Base-by-base conservation (phyloP, 2,329 filamentous ascomycete species). In the Aspergillus piperis region DNA sequence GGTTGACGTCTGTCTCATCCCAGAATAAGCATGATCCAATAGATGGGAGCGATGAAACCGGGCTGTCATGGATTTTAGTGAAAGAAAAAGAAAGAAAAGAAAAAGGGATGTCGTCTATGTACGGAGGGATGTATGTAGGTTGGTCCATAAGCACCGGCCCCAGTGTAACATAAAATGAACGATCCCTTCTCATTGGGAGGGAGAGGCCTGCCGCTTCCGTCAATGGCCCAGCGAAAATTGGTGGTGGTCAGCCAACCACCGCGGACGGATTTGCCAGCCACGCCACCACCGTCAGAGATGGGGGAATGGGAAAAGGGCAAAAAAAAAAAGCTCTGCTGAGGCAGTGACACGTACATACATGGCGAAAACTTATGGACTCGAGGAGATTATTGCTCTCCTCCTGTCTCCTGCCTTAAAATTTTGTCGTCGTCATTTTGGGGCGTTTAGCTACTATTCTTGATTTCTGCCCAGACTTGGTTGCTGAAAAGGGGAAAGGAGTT, bases 171-270 rank as follows among this genome's bases (percentile, higher is more conserved):
- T 36, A 36, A 36, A 36, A 36, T 36, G 32, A 36, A 36, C 32
- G 32, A 36, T 36, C 44, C 44, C 23, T 23, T 49, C 44, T 27
- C 47, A 50, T 50, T 50, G 47, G 47, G n/a, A 50, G 25, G 47
- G 47, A 50, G 47, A 50, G 47, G 15, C 47, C 47, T 50, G 47
- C 47, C 47, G 47, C 47, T 50, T 50, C 47, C 47, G 47, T 50
- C 47, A 17, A 50, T 32, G 47, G 25, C 47, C 47, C 50, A 54
- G 39, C 39, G 32, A 60, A 60, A 58, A 56, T 42, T 36, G 42
- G 23, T 23, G 54, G 54, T 55, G 58, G 62, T 56, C 62, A 62
- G 62, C 62, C 62, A 64, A 64, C 62, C 62, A 64, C 62, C 59
- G 54, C 27, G 13, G 30, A 27, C 47, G 59, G 59, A 64, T 62